Evolutionary conservation across 108 stramenopile species (phyloP).

Genomic region (Cyclostephanos invisitatus): DNA sequence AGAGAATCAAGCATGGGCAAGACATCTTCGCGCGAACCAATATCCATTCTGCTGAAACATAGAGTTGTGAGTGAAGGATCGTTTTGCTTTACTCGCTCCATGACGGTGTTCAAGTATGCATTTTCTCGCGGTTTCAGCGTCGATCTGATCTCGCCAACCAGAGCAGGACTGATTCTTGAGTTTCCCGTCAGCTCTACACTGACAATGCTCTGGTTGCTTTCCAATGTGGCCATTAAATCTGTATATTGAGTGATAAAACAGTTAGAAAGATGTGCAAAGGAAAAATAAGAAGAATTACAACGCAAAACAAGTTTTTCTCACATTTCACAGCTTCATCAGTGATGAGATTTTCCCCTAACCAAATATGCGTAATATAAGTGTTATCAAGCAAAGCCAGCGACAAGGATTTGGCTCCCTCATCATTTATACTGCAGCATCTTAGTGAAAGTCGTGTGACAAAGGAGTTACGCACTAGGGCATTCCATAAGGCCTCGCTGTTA

Average conservation of each 20-base stretch:
- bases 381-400: conserved; percentile 32
- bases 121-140: conserved; percentile 13
- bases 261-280: not conserved
- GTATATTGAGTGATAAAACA: not conserved
- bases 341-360: conserved; percentile 30
- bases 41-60: conserved; percentile 25
- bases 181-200: conserved; percentile 27
- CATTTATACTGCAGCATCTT: conserved; percentile 25
- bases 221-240: conserved; percentile 24
- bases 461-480: conserved; percentile 19
- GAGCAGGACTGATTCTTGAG: conserved; percentile 4
- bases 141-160: conserved; percentile 19
- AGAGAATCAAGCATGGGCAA: conserved; percentile 24
- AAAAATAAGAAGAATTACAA: not conserved
- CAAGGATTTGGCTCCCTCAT: conserved; percentile 21
- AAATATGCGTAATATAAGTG: conserved; percentile 20
- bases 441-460: conserved; percentile 27
- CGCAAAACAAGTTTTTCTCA: conserved; percentile 3
- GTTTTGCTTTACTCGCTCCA: conserved; percentile 15
- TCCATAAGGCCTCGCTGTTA: conserved; percentile 23
- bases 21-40: conserved; percentile 16
- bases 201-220: conserved; percentile 22
- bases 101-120: not conserved
- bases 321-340: conserved; percentile 40
- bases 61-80: conserved; percentile 30